Percentiles rank a stretch among this genome's conserved stretches.
These are phyloP conservation scores for Magnolia sinica DNA, from an alignment of 164 flowering plant species.

Conservation along the genomic window DNA sequence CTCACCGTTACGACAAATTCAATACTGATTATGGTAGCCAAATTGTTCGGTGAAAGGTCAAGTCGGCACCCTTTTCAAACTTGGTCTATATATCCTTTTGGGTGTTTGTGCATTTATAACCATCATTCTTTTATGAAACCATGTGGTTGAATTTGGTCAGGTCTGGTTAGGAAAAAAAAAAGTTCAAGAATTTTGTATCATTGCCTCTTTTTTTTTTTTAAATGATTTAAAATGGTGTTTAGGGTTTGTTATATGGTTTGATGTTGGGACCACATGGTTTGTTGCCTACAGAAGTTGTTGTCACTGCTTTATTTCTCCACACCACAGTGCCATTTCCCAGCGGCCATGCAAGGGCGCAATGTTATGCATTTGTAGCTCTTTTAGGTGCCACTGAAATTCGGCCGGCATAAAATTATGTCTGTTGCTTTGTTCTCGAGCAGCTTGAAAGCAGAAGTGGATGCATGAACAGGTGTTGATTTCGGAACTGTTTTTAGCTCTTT, in stretches of 20 bases:
- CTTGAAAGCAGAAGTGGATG: too few relatives aligned
- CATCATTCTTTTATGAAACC: background rate
- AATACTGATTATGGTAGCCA: constrained; percentile 94
- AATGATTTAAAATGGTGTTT: background rate
- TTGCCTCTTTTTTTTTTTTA: too few relatives aligned
- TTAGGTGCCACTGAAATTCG: too few relatives aligned
- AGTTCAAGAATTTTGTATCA: background rate
- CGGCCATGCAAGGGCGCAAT: too few relatives aligned
- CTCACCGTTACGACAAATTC: constrained; percentile 86
- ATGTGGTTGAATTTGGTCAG: background rate
- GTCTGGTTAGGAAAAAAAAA: background rate
- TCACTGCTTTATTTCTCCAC: background rate
- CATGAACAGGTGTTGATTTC: too few relatives aligned
- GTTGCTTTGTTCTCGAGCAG: too few relatives aligned
- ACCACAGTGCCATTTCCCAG: too few relatives aligned
- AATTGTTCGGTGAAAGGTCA: constrained; percentile 46
- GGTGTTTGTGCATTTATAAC: background rate
- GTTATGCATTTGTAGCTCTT: too few relatives aligned
- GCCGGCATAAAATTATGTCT: too few relatives aligned
- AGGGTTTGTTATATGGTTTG: background rate
- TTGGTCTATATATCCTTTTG: background rate
- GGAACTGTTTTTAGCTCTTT: too few relatives aligned
- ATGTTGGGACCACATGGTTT: background rate
- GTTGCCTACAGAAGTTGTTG: background rate
- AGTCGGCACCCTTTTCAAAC: background rate